Base-by-base conservation (phyloP, 148 eudicot species). In the Gaultheria prostrata region DNA sequence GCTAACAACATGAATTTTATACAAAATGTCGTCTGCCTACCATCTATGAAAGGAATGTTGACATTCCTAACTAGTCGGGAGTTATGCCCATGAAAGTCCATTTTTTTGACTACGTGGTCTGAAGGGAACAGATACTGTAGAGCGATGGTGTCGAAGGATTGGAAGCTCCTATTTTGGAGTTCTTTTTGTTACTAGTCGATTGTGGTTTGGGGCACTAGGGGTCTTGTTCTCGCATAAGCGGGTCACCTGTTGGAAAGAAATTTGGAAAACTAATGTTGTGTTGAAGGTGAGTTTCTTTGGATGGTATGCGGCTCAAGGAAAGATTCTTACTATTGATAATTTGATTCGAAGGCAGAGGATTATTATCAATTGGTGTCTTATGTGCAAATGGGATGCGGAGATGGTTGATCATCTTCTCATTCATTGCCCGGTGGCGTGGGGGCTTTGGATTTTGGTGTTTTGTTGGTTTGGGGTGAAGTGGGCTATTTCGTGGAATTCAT, bases 81-180 rank as follows among this genome's bases (percentile, higher is more conserved):
- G 76, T 18, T 81, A 21, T 82, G 17, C 48, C 76, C 67, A 51
- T 82, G 67, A 46, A 50, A 65, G 13, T 20, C n/a, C 65, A 6
- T 48, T 67, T 54, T 32, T 33, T 33, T 30, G n/a, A 30, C 50
- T 18, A n/a, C 2, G 2, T 10, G 35, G 9, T 46, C 69, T 18
- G 5, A 1, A 15, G 35, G 65, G 24, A 61, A 21, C 20, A 14
- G 6, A 2, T 21, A 1, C 8, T 33, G 72, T 54, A n/a, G 82
- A 80, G 46, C 3, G 12, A 33, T 71, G 8, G 57, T 53, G 48
- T 14, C 59, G 48, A 48, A 80, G 45, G 11, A 69, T 28, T 48
- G 28, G 61, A 65, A 67, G 33, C 33, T 46, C 39, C 17, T 65
- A 51, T 61, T 79, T 32, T 67, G 8, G 8, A 43, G 53, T 80